Percentiles rank a stretch among this genome's conserved stretches.
Evolutionary conservation across 2,329 filamentous ascomycete genomes (phyloP).

Genomic region (Scortechinia acanthostroma): DNA sequence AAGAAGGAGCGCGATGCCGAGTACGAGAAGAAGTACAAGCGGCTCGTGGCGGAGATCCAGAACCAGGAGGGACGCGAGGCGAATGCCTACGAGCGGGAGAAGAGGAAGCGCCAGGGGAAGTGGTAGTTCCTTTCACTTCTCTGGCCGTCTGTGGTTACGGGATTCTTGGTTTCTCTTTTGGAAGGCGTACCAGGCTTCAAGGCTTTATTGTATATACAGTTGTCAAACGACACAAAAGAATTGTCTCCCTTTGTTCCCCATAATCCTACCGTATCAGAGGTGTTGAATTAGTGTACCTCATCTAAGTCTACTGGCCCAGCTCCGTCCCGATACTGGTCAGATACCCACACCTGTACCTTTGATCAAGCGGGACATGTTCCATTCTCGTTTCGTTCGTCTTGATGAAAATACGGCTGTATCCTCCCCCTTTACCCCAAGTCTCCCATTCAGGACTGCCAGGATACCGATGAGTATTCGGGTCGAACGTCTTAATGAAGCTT

Average conservation of each 20-base stretch:
- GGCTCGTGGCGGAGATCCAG: slow-evolving; percentile 89
- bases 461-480: slow-evolving; percentile 53
- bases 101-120: slow-evolving; percentile 34
- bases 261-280: too few relatives aligned
- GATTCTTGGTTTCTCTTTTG: background rate
- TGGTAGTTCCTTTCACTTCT: background rate
- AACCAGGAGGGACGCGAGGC: slow-evolving; percentile 80
- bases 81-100: slow-evolving; percentile 86
- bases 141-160: background rate
- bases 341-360: background rate
- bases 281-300: background rate
- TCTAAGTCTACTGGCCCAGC: background rate
- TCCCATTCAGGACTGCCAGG: slow-evolving; percentile 40
- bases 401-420: slow-evolving; percentile 27
- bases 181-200: too few relatives aligned
- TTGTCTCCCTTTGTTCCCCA: too few relatives aligned
- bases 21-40: slow-evolving; percentile 94
- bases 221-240: background rate
- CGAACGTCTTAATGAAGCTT: slow-evolving; percentile 58
- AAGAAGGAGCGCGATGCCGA: slow-evolving; percentile 90
- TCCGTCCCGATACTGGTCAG: background rate
- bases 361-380: slow-evolving; percentile 18
- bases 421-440: slow-evolving; percentile 21
- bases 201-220: slow-evolving; percentile 2
- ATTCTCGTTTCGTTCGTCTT: slow-evolving; percentile 28